Percentiles rank a stretch among this genome's conserved stretches.
Conservation (phyloP, 805 yeast genomes). For the Yarrowia sp. region DNA sequence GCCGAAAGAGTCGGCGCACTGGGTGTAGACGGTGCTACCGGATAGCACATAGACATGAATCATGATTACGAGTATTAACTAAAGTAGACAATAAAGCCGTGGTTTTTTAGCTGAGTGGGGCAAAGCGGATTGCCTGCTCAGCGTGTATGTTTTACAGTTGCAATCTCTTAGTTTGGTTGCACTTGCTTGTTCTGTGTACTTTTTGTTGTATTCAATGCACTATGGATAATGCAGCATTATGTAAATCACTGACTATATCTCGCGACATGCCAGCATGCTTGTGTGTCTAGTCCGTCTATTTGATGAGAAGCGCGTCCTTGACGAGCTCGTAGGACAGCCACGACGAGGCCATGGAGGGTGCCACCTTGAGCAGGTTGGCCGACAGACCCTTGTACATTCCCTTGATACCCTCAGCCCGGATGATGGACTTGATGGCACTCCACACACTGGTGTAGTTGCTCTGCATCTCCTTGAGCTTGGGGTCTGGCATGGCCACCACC, state of each 20-base stretch:
- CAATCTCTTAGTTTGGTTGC: too few species aligned
- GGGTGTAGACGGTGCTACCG: not conserved
- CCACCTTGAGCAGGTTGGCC: slow-evolving; percentile 82
- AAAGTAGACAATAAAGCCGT: not conserved
- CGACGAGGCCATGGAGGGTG: slow-evolving; percentile 93
- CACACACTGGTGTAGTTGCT: slow-evolving; percentile 58
- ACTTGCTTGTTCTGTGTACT: not conserved
- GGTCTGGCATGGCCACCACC: slow-evolving; percentile 66
- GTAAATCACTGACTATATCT: not conserved
- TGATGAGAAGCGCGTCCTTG: slow-evolving; percentile 40
- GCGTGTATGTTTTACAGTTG: too few species aligned
- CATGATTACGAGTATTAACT: not conserved
- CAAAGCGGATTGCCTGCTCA: too few species aligned
- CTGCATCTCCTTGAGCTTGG: slow-evolving; percentile 53
- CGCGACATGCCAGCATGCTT: not conserved
- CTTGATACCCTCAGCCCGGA: slow-evolving; percentile 71
- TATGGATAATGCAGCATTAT: not conserved
- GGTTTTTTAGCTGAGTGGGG: not conserved
- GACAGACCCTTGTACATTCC: slow-evolving; percentile 61
- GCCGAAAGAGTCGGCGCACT: too few species aligned
- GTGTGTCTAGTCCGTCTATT: not conserved
- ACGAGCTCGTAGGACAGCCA: slow-evolving; percentile 85
- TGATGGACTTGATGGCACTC: slow-evolving; percentile 70
- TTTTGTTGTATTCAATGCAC: not conserved
- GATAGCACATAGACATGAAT: slow-evolving; percentile 14